Conservation (phyloP, 2,329 filamentous ascomycete species). For the Alternaria solani region DNA sequence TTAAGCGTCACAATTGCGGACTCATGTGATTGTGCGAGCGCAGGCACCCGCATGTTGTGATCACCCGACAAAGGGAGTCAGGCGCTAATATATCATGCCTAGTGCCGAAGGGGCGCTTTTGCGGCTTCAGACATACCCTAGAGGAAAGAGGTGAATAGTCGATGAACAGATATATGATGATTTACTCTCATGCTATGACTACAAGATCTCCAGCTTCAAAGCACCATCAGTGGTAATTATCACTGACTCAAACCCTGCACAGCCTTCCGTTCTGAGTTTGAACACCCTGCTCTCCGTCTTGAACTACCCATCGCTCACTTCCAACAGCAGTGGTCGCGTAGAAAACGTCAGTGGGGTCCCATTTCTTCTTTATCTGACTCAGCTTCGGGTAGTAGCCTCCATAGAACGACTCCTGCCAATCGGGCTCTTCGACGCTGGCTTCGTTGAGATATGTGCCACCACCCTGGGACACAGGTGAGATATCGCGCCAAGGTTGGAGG, state of each 20-base stretch:
- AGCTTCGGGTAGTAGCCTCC: constrained; percentile 30
- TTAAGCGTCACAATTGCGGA: not conserved
- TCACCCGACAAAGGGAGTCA: not conserved
- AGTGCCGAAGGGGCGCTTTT: not conserved
- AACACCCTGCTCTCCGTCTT: constrained; percentile 27
- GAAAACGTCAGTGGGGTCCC: constrained; percentile 35
- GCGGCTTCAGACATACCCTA: not conserved
- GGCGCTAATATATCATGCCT: not conserved
- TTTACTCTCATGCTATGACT: not conserved
- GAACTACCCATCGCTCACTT: constrained; percentile 31
- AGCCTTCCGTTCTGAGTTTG: constrained; percentile 31
- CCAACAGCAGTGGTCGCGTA: constrained; percentile 33
- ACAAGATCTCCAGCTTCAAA: not conserved
- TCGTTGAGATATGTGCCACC: constrained; percentile 45
- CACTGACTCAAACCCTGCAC: constrained; percentile 18
- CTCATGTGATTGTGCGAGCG: not conserved
- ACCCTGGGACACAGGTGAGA: constrained; percentile 18
- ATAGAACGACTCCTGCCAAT: constrained; percentile 48
- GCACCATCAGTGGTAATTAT: not conserved
- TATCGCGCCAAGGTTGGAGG: constrained; percentile 24
- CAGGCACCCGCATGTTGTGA: constrained; percentile 6
- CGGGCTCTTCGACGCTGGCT: constrained; percentile 43
- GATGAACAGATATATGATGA: not conserved
- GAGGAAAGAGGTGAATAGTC: not conserved
- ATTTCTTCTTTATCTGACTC: constrained; percentile 30